Evolutionary conservation across 345 rosid genomes (phyloP).

Genomic region (Acer campestre): DNA sequence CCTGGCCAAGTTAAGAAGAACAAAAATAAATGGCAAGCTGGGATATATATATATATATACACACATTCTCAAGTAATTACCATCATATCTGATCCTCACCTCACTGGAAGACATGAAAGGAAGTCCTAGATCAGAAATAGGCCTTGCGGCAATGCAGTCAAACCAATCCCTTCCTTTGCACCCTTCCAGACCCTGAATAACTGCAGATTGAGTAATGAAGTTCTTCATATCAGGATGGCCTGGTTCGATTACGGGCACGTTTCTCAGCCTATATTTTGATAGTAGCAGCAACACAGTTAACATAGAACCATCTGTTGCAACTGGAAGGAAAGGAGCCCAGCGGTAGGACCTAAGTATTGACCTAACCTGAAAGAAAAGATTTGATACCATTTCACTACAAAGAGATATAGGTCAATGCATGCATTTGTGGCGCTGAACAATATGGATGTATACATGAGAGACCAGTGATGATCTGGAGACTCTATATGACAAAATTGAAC

Average conservation of each 20-base stretch:
- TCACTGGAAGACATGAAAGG: conserved; percentile 74
- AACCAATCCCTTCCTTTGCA: conserved; percentile 96
- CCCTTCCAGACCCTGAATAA: conserved; percentile 76
- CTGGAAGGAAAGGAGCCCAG: conserved; percentile 84
- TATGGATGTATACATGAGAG: neutral
- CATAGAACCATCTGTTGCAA: conserved; percentile 77
- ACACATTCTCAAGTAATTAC: neutral
- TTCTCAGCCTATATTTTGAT: conserved; percentile 78
- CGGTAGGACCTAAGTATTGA: conserved; percentile 73
- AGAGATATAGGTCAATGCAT: neutral
- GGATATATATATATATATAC: too few species aligned
- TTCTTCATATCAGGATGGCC: conserved; percentile 70
- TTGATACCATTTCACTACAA: neutral
- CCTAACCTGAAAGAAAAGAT: conserved; percentile 51
- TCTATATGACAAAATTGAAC: conserved; percentile 12
- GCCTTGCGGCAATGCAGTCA: conserved; percentile 58
- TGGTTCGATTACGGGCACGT: conserved; percentile 73
- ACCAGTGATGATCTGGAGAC: neutral
- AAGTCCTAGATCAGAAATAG: conserved; percentile 81
- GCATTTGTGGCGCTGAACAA: neutral
- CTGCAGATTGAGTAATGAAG: conserved; percentile 85
- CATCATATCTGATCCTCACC: conserved; percentile 33
- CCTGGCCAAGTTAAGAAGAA: conserved; percentile 39
- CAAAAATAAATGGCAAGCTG: neutral
- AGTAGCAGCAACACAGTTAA: conserved; percentile 74